Conservation (phyloP, 306 rosid genomes). For the Fragaria vesca region DNA sequence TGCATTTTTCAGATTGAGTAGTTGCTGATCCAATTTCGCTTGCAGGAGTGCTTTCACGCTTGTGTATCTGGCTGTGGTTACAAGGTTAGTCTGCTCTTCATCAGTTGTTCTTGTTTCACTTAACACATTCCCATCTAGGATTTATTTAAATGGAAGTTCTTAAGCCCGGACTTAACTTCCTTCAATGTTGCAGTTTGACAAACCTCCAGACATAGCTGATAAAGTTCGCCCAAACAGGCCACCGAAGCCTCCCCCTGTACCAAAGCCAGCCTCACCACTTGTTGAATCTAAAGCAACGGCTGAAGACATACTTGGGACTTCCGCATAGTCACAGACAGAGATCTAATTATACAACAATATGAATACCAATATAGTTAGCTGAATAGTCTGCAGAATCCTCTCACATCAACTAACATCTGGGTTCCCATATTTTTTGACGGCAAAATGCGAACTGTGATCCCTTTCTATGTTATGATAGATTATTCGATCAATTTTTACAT, state of each 20-base stretch:
- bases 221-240: conserved; percentile 75
- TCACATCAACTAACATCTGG: background rate
- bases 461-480: background rate
- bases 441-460: conserved; percentile 1
- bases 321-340: conserved; percentile 44
- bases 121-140: background rate
- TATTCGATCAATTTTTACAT: background rate
- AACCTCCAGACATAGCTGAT: conserved; percentile 42
- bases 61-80: conserved; percentile 91
- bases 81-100: conserved; percentile 58
- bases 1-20: conserved; percentile 16
- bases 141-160: background rate
- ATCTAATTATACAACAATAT: conserved; percentile 15
- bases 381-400: conserved; percentile 19
- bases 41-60: conserved; percentile 84
- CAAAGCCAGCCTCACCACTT: conserved; percentile 45
- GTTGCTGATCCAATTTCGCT: conserved; percentile 27
- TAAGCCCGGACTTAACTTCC: conserved; percentile 1
- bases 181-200: conserved; percentile 57
- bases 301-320: conserved; percentile 48
- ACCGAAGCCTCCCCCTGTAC: conserved; percentile 44
- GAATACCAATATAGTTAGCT: conserved; percentile 15
- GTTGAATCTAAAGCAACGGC: conserved; percentile 27
- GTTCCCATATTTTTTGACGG: conserved; percentile 14
- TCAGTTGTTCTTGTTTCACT: background rate